A percentile compares a stretch with the other conserved stretches of the same genome.
Evolutionary conservation across 2,329 filamentous ascomycete species (phyloP).

Genomic region (Epichloe brachyelytri): DNA sequence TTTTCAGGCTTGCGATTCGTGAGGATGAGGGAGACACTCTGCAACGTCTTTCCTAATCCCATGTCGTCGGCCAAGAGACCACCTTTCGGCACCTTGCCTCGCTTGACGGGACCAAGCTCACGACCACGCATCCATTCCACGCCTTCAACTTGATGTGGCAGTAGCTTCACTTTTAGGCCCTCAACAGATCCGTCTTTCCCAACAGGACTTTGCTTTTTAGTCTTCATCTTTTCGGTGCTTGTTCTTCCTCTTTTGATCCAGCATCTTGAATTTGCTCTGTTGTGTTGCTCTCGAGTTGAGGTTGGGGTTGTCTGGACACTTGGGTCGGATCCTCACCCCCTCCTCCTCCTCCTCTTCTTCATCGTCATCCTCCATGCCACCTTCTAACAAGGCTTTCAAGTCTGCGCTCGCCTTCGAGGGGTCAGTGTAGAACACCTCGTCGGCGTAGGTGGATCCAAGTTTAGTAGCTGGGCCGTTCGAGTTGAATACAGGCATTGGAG

Average conservation of each 20-base stretch:
- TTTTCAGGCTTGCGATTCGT: conserved; percentile 59
- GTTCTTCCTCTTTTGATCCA: conserved; percentile 5
- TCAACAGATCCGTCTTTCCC: conserved; percentile 46
- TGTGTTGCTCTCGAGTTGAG: background rate
- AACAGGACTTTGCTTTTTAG: conserved; percentile 7
- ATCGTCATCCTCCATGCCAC: conserved; percentile 63
- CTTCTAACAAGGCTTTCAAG: conserved; percentile 70
- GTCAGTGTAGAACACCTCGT: conserved; percentile 53
- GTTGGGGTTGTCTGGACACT: background rate
- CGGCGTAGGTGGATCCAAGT: conserved; percentile 15
- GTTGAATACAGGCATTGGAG: conserved; percentile 35
- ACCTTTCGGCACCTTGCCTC: conserved; percentile 71
- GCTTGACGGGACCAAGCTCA: conserved; percentile 75
- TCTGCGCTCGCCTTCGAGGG: conserved; percentile 60
- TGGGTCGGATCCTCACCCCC: background rate
- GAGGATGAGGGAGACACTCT: conserved; percentile 80
- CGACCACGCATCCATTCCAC: conserved; percentile 92
- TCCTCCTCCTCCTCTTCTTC: conserved; percentile 21
- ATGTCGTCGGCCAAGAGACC: conserved; percentile 95
- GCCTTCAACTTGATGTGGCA: conserved; percentile 90
- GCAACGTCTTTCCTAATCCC: conserved; percentile 92
- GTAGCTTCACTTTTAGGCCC: conserved; percentile 73
- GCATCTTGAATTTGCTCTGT: conserved; percentile 10
- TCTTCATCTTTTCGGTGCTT: conserved; percentile 12
- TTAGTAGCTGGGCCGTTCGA: conserved; percentile 18